Evolutionary conservation across 768 basidiomycete species (phyloP), one percentile per base, ranked within the genome.

Genomic region (Serendipita sp.): DNA sequence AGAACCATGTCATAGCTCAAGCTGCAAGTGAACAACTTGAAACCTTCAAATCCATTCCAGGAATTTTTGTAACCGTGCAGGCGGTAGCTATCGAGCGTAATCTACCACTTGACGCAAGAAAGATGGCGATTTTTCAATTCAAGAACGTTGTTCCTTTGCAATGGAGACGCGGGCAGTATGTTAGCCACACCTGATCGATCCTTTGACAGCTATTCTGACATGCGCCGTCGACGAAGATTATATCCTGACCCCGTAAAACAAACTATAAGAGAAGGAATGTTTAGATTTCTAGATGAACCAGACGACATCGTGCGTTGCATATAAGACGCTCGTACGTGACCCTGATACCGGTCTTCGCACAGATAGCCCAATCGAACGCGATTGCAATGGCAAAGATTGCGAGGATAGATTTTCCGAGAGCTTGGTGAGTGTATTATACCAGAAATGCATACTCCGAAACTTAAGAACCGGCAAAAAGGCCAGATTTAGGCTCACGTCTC

Each of bases 121-220:
- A 88, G 68, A 88, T 89, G 72, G 84, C 87, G 30, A 89, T 91
- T 67, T 87, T 94, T 64, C 90, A 91, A 70, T 88, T 93, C 76
- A 94, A 94, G 75, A 94, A 93, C 69, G 79, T 80, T 1, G 85
- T 84, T 2, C 72, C 85, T 2, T 75, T 75, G 58, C 85, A 89
- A 70, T 95, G 92, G 92, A 79, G 81, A 71, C 85, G 85, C 36
- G 76, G 85, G 75, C 89, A 83, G 90, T 89, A 68, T 71, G 80
- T 68, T 28, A 35, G 62, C 18, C 4, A 28, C 45, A 52, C 44
- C 13, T 13, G 41, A 41, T 41, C 41, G 41, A 66, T 52, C 23
- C 44, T n/a, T 48, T 23, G 2, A 8, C 4, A 56, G 23, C 16
- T 65, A 23, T 35, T n/a, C 54, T 51, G 46, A 65, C 35, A 11